Base-by-base conservation (phyloP, 805 yeast genomes). In the Yarrowia deformans region DNA sequence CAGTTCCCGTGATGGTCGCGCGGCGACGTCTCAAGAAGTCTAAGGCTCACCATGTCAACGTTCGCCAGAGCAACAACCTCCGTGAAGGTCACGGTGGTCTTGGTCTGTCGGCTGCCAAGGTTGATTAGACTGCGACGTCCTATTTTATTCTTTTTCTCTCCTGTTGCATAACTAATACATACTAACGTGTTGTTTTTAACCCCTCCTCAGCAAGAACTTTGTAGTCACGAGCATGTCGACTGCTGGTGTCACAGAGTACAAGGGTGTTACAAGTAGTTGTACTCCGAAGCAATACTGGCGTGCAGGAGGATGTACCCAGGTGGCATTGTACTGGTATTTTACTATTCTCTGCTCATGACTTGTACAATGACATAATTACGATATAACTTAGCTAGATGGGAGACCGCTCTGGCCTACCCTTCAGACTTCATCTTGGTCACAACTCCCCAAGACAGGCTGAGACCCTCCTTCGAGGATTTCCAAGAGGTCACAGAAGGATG, bases 1-100 rank as follows among this genome's bases (percentile, higher is more conserved):
- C 88, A 18, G 91, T 88, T 2, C 93, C 94, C 0, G 93, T 89
- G 29, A 89, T 89, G 94, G 93, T 89, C 61, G 94, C 90, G 23
- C 82, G 90, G 70, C 85, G 86, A 72, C 89, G 88, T 76, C 81
- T 90, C 74, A 88, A 89, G 80, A 88, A 88, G 79, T 83, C 88
- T 71, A 85, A 87, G 70, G 83, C 88, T 73, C 84, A 85, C 77
- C 84, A 84, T 40, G 84, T 87, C 77, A 81, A 87, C 43, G 78
- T 75, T 8, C 74, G 78, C 18, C 70, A 78, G 71, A 74, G 78
- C 40, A 78, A 78, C 69, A 78, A 77, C 66, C 71, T 78, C 39
- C 74, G 79, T 23, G 68, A 63, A 18, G 74, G 69, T 9, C 74
- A 72, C 18, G 72, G 72, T 4, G 67, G 72, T 29, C 68, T 63